phyloP scores from a whole-genome alignment of 1,284 basidiomycete genomes.

The Vanrija sp. region DNA sequence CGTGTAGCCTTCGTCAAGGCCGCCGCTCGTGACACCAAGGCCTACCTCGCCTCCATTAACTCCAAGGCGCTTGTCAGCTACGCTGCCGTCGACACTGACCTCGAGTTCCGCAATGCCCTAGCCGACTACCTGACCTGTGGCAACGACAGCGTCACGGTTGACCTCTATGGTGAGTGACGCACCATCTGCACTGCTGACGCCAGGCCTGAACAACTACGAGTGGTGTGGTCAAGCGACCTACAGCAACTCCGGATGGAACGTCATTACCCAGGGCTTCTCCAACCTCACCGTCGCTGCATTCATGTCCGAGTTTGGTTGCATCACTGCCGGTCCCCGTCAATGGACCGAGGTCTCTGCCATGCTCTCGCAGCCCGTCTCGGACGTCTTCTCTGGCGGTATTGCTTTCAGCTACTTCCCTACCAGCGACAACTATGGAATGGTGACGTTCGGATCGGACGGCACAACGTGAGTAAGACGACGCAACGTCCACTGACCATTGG shows the following conservation, averaged over 20 bases:
- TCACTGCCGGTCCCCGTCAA: conserved; percentile 60
- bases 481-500: neutral
- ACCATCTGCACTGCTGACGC: conserved; percentile 52
- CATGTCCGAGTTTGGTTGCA: conserved; percentile 86
- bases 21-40: conserved; percentile 79
- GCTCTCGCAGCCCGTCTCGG: conserved; percentile 65
- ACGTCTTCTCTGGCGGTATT: conserved; percentile 80
- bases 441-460: conserved; percentile 58
- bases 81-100: conserved; percentile 72
- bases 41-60: conserved; percentile 70
- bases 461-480: conserved; percentile 26
- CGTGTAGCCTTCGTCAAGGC: conserved; percentile 72
- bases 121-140: conserved; percentile 81
- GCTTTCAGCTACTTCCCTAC: conserved; percentile 78
- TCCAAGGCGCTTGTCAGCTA: conserved; percentile 75
- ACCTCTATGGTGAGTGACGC: conserved; percentile 80
- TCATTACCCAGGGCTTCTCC: conserved; percentile 47
- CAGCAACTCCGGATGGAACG: conserved; percentile 53
- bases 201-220: conserved; percentile 51
- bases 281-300: conserved; percentile 74
- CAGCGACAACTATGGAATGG: conserved; percentile 74
- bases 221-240: conserved; percentile 74
- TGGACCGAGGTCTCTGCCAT: conserved; percentile 80
- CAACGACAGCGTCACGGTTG: conserved; percentile 64
- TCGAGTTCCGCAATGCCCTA: conserved; percentile 63